Conservation (phyloP, 305 asterid genomes). For the Fraxinus platypoda region DNA sequence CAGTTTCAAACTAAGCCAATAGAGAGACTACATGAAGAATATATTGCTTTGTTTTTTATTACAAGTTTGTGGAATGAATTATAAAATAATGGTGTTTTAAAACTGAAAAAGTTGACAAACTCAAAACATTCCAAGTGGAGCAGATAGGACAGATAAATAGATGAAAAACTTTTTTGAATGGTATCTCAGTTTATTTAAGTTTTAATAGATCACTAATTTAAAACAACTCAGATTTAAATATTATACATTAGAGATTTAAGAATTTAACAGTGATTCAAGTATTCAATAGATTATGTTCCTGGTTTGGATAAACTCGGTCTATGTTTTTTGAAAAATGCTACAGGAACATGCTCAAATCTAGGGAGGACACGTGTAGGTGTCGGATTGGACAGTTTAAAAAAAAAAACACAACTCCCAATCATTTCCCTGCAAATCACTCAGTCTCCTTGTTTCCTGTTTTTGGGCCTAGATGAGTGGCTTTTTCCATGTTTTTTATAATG, state of each 20-base stretch:
- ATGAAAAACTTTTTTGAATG: not conserved
- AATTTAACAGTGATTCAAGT: not conserved
- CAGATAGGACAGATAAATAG: conserved; percentile 43
- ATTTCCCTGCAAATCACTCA: no score
- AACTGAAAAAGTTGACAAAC: conserved; percentile 37
- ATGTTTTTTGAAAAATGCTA: not conserved
- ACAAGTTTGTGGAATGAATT: not conserved
- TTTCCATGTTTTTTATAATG: not conserved
- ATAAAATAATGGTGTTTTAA: conserved; percentile 10
- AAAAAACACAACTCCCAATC: no score
- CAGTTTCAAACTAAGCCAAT: conserved; percentile 14
- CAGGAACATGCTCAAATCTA: no score
- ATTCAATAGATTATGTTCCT: not conserved
- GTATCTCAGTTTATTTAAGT: conserved; percentile 23
- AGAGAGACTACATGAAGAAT: conserved; percentile 6
- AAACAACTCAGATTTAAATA: not conserved
- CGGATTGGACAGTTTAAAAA: no score
- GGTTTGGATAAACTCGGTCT: not conserved
- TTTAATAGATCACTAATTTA: not conserved
- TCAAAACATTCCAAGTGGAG: conserved; percentile 64
- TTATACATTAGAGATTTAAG: not conserved
- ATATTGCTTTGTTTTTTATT: not conserved
- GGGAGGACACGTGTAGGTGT: no score
- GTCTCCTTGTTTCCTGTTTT: no score
- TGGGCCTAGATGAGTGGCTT: no score